A percentile compares a stretch with the other conserved stretches of the same genome.
phyloP scores from a whole-genome alignment of 208 protist species.

The Trypanosoma cruzi region DNA sequence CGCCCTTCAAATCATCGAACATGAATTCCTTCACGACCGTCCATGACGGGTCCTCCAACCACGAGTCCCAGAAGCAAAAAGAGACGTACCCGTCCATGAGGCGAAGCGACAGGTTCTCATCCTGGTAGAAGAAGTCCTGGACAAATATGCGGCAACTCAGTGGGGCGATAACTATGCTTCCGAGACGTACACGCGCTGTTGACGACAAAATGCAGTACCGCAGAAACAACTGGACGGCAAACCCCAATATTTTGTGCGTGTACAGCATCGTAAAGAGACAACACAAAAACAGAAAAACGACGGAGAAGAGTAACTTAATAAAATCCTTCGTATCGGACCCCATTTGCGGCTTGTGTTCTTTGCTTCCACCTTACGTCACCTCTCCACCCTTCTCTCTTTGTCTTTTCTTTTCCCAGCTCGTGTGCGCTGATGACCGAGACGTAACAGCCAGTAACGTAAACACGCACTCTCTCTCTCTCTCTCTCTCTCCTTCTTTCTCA shows the following conservation, averaged over 20 bases:
- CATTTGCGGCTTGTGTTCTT: neutral
- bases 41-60: conserved; percentile 56
- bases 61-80: conserved; percentile 76
- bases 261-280: conserved; percentile 74
- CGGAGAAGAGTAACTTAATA: conserved; percentile 69
- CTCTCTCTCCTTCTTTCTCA: too few relatives aligned
- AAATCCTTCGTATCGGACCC: conserved; percentile 50
- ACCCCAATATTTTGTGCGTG: conserved; percentile 42
- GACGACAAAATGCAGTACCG: conserved; percentile 67
- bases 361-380: too few relatives aligned
- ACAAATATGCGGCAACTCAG: conserved; percentile 77
- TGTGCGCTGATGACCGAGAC: too few relatives aligned
- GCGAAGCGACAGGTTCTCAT: conserved; percentile 82
- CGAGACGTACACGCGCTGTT: conserved; percentile 50
- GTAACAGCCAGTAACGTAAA: too few relatives aligned
- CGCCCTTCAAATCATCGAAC: conserved; percentile 72
- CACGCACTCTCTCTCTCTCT: too few relatives aligned
- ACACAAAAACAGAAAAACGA: conserved; percentile 67
- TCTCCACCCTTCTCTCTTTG: neutral
- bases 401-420: neutral
- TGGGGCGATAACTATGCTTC: conserved; percentile 57
- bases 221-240: conserved; percentile 50
- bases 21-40: conserved; percentile 75
- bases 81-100: conserved; percentile 87
- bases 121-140: conserved; percentile 69